Evolutionary conservation across 345 rosid species (phyloP), one percentile per base, ranked within the genome.

Genomic region (Mercurialis annua): DNA sequence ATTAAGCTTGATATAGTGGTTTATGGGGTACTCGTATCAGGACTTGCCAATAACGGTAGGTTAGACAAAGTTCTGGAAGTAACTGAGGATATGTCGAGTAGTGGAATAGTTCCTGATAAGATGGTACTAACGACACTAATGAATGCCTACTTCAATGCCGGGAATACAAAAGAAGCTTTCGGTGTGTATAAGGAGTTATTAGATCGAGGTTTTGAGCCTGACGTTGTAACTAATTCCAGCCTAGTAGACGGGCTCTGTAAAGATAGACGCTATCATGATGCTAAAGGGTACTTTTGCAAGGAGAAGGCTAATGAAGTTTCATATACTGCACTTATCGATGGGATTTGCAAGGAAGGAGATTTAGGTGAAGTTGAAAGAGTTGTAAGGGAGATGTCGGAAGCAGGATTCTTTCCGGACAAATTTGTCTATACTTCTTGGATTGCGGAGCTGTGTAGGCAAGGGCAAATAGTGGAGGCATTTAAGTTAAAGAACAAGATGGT

Each of bases 361-460:
- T 82, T 82, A 71, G 12, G 44, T n/a, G 80, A 79, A 70, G 81
- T 79, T 48, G 81, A 82, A 71, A 71, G 71, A 54, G 33, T 80
- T 8, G 70, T 82, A 47, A 30, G 44, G 30, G 71, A 77, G 68
- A 67, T 79, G 58, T 69, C 57, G 66, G 76, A 82, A 46, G 75
- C 77, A 34, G 81, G 81, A 63, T 71, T 82, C 44, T 63, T 59
- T 71, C 76, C 78, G 1, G 80, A 82, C 75, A 79, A 79, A 72
- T 77, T 76, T 77, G 77, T 77, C 71, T 82, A 77, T 66, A 82
- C 85, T 63, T 77, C 72, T 56, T 82, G 80, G 81, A 82, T 82
- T 48, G 79, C 83, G 6, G 83, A 81, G 48, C 66, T 82, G 33
- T 82, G 83, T 57, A 66, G 67, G 67, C 73, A 82, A 54, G 85